Conservation (phyloP, 75 land plant genomes). For the Ceratopteris richardii region DNA sequence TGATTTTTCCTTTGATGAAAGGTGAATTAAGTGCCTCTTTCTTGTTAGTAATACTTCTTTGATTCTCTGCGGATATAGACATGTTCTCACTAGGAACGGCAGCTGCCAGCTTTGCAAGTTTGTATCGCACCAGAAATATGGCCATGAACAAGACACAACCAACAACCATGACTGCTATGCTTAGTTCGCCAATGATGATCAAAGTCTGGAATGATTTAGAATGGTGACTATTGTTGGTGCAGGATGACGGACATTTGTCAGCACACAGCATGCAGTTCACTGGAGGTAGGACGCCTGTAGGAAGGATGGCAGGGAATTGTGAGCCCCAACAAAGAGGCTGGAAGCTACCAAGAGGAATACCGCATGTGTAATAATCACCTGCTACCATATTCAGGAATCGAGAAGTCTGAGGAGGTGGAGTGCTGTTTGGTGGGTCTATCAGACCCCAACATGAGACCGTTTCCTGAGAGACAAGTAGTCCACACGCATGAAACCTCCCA, state of each 20-base stretch:
- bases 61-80: not conserved
- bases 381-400: too few species aligned
- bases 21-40: slow-evolving; percentile 4
- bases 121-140: slow-evolving; percentile 49
- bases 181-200: slow-evolving; percentile 55
- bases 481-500: too few species aligned
- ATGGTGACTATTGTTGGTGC: slow-evolving; percentile 31
- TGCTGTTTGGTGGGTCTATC: too few species aligned
- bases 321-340: too few species aligned
- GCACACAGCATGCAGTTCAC: slow-evolving; percentile 31
- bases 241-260: slow-evolving; percentile 8
- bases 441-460: too few species aligned
- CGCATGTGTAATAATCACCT: too few species aligned
- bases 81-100: not conserved
- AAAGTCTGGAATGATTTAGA: slow-evolving; percentile 38
- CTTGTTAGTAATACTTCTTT: slow-evolving; percentile 15
- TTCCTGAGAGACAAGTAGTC: too few species aligned
- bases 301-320: too few species aligned
- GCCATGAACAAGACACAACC: slow-evolving; percentile 34
- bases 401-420: too few species aligned
- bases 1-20: slow-evolving; percentile 27
- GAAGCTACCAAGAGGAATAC: too few species aligned
- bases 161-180: slow-evolving; percentile 47
- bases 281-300: too few species aligned
- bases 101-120: slow-evolving; percentile 14